Base-by-base conservation (phyloP, 2,329 filamentous ascomycete genomes). In the Pestalotiopsis sp. region DNA sequence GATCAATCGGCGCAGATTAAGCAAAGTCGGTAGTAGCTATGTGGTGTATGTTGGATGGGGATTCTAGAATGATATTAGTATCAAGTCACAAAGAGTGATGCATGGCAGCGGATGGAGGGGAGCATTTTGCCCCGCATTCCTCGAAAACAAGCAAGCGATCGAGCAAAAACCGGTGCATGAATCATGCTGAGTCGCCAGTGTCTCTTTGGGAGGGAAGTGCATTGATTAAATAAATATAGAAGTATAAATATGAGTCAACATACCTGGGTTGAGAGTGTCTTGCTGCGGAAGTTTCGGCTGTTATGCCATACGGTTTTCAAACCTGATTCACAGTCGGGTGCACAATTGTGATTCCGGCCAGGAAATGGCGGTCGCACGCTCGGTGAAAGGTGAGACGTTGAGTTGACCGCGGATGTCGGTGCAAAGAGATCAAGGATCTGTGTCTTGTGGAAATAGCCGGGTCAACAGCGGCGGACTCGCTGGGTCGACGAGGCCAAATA, bases 121-220 rank as follows among this genome's bases (percentile, higher is more conserved):
- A 62, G 66, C 66, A 64, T 56, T 68, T 68, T 40, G 76, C 76
- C 75, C 75, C 75, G 75, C 76, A 75, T 61, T 69, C 70, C 67
- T 66, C 70, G 58, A 63, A 57, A 58, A 65, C 57, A 67, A 61
- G 64, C 66, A 68, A 65, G 45, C 64, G 23, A 69, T 62, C 45
- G 45, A 52, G 45, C 17, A 17, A n/a, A 17, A 52, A n/a, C 45
- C 14, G 17, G 7, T n/a, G 45, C 45, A 52, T 52, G 45, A 52
- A n/a, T 52, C 45, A 52, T 52, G 45, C 45, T 52, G 45, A 52
- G 45, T 52, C 45, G 45, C 20, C 17, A 20, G 11, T n/a, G 41
- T 45, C 41, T 45, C 41, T 45, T 45, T 4, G 41, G 45, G 20
- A 52, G 20, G 45, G 45, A 52, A 52, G 45, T 52, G 45, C 45